Evolutionary conservation across 2,329 filamentous ascomycete genomes (phyloP).

Genomic region (Colletotrichum aenigma): DNA sequence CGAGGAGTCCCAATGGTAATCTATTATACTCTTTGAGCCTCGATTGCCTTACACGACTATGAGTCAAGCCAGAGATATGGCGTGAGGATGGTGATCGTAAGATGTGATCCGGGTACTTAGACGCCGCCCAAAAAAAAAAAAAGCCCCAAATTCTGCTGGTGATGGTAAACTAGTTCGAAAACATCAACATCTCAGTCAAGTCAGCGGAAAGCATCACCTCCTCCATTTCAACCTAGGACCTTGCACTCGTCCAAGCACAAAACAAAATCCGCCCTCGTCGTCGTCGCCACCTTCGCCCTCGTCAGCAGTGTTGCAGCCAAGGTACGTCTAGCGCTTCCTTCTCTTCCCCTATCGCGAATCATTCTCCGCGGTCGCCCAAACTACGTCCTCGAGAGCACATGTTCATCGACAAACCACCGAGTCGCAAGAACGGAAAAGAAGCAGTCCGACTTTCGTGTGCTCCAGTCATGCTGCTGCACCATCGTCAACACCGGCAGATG

Average conservation of each 20-base stretch:
- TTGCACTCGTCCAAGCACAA: background rate
- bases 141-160: accelerated
- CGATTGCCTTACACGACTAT: background rate
- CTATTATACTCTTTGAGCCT: background rate
- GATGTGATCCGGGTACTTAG: accelerated
- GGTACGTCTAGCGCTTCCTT: background rate
- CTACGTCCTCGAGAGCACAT: accelerated
- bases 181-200: accelerated
- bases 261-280: background rate
- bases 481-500: background rate
- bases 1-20: background rate
- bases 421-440: accelerated
- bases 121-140: accelerated
- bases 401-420: background rate
- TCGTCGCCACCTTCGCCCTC: background rate
- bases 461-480: background rate
- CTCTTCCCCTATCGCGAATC: background rate
- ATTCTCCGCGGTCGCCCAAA: accelerated
- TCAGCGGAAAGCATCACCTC: accelerated
- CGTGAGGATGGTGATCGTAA: background rate
- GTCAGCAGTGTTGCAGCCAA: background rate
- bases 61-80: background rate
- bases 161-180: accelerated
- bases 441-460: background rate
- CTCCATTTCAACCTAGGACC: background rate